Evolutionary conservation across 225 moss, liverwort and hornwort species (phyloP).

Genomic region (Asterella californica): DNA sequence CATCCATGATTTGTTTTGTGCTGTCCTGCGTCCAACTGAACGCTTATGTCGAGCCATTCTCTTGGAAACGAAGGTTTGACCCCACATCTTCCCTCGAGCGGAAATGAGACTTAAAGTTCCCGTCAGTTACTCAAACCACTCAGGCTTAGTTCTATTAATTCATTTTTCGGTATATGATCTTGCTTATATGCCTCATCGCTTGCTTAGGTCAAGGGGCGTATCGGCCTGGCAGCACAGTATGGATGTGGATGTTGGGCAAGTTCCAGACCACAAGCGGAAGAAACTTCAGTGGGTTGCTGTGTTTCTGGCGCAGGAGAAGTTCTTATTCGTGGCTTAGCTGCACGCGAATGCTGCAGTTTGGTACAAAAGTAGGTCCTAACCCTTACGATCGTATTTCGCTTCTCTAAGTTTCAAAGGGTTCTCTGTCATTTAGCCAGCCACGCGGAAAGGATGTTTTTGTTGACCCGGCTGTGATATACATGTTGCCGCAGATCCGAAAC

Average conservation of each 20-base stretch:
- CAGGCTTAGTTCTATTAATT: neutral
- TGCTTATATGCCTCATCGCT: neutral
- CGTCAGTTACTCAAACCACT: neutral
- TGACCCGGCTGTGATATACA: neutral
- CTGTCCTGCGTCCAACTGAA: neutral
- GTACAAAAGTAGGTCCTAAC: constrained; percentile 55
- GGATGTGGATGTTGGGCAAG: constrained; percentile 99
- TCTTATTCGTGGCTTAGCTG: constrained; percentile 87
- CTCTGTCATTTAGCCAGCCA: neutral
- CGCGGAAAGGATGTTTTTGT: neutral
- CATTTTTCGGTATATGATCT: neutral
- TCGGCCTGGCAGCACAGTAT: constrained; percentile 92
- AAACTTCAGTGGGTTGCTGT: constrained; percentile 72
- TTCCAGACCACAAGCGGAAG: constrained; percentile 38
- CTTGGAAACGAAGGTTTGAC: neutral
- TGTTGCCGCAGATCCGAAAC: constrained; percentile 52
- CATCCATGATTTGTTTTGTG: neutral
- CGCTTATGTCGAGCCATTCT: neutral
- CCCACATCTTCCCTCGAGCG: neutral
- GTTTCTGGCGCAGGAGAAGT: constrained; percentile 94
- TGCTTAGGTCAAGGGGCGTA: constrained; percentile 78
- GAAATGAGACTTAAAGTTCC: neutral
- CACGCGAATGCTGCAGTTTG: constrained; percentile 65
- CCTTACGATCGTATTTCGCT: neutral
- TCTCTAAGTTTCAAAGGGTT: neutral